Percentiles rank a stretch among this genome's conserved stretches.
Conservation (phyloP, 2,329 filamentous ascomycete genomes). For the Lithohypha guttulata region DNA sequence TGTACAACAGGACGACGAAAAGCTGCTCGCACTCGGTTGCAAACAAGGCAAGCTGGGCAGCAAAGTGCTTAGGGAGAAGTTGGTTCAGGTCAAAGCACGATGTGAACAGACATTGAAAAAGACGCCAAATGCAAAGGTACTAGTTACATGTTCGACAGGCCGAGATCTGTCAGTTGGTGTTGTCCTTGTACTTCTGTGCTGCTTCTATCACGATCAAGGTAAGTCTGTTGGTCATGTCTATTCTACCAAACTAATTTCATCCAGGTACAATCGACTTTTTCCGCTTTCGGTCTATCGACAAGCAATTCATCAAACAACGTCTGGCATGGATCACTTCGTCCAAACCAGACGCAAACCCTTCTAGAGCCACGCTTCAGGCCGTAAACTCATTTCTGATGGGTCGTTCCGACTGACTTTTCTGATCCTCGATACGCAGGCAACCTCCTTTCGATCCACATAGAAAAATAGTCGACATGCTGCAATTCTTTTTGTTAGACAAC, state of each 20-base stretch:
- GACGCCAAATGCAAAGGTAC: conserved; percentile 27
- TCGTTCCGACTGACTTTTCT: conserved; percentile 23
- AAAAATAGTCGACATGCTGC: not conserved
- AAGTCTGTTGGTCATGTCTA: conserved; percentile 15
- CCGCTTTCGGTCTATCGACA: conserved; percentile 44
- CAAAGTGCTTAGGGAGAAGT: conserved; percentile 63
- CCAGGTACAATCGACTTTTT: conserved; percentile 8
- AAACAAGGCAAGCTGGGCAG: conserved; percentile 67
- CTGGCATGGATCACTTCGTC: conserved; percentile 74
- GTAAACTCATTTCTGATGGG: conserved; percentile 82
- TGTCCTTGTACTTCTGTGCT: conserved; percentile 64
- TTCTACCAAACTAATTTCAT: conserved; percentile 3
- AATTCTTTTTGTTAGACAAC: too few relatives aligned
- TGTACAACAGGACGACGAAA: conserved; percentile 30
- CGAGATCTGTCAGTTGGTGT: conserved; percentile 71
- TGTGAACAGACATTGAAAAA: conserved; percentile 29
- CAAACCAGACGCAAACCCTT: conserved; percentile 72
- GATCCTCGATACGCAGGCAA: not conserved
- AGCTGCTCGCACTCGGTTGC: conserved; percentile 48
- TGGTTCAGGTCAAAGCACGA: conserved; percentile 42
- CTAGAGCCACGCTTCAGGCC: conserved; percentile 73
- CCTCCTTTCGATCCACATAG: not conserved
- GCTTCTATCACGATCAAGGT: conserved; percentile 58
- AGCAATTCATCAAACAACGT: conserved; percentile 63
- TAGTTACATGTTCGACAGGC: conserved; percentile 65